These are phyloP conservation scores for Saccharomycopsis selenospora DNA, from an alignment of 805 yeast species.

Conservation along the genomic window DNA sequence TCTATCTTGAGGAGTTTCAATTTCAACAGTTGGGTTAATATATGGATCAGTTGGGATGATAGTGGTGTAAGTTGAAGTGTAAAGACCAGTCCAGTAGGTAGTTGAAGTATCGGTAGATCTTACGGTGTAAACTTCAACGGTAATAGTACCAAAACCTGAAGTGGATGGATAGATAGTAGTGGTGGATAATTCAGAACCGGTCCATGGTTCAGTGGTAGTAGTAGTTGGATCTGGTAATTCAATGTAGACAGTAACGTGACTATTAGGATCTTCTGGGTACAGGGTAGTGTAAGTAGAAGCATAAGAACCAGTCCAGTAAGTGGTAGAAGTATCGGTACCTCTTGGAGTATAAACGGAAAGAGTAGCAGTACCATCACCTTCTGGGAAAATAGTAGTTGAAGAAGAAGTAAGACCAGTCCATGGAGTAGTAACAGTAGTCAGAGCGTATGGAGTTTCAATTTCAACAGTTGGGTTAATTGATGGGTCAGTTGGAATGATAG, in stretches of 20 bases:
- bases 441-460: no score
- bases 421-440: not conserved
- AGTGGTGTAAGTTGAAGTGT: not conserved
- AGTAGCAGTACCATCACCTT: constrained; percentile 4
- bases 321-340: constrained; percentile 1
- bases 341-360: no score
- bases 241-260: not conserved
- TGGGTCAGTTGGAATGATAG: no score
- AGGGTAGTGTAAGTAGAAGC: constrained; percentile 2
- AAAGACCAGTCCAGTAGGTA: not conserved
- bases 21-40: not conserved
- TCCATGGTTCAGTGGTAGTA: constrained; percentile 6
- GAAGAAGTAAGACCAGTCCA: constrained; percentile 1
- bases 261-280: not conserved
- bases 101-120: constrained; percentile 1
- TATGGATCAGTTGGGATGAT: not conserved
- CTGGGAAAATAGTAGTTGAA: not conserved
- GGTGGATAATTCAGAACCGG: constrained; percentile 1
- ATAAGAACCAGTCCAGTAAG: constrained; percentile 4
- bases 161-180: constrained; percentile 2
- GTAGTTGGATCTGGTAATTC: not conserved
- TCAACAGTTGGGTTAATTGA: no score
- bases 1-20: not conserved
- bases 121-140: not conserved
- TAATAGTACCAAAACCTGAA: not conserved